These are phyloP conservation scores for Leucosporidium scottii DNA, from an alignment of 768 basidiomycete genomes.

Conservation along the genomic window DNA sequence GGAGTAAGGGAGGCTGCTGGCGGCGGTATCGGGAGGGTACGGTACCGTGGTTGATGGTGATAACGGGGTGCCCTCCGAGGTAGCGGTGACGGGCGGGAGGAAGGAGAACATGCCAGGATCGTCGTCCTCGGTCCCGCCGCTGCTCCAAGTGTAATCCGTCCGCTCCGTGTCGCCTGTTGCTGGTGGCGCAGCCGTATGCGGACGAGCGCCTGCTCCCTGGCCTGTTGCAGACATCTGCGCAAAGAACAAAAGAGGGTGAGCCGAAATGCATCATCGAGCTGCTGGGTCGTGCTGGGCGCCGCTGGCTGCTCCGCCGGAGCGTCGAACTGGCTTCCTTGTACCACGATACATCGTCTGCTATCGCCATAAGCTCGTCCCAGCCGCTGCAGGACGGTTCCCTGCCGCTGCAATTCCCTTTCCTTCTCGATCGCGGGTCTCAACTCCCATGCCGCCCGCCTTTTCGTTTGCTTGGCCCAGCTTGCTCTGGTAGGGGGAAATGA, in stretches of 20 bases:
- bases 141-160: neutral
- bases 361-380: too few species aligned
- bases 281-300: neutral
- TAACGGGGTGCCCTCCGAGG: neutral
- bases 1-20: slow-evolving; percentile 3
- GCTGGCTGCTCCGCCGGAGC: neutral
- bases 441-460: too few species aligned
- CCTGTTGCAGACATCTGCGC: neutral
- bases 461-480: too few species aligned
- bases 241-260: neutral
- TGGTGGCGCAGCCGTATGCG: neutral
- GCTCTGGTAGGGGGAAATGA: too few species aligned
- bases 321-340: too few species aligned
- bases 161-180: neutral
- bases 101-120: slow-evolving; percentile 31
- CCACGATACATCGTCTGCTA: too few species aligned
- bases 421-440: too few species aligned
- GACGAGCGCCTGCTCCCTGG: neutral
- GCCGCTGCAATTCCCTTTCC: too few species aligned
- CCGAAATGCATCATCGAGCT: neutral
- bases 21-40: neutral
- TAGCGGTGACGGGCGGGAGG: neutral
- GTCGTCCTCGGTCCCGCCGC: slow-evolving; percentile 12
- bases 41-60: neutral
- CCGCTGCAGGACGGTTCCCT: too few species aligned